These are phyloP conservation scores for Candida maesae DNA, from an alignment of 805 yeast species.

Conservation along the genomic window DNA sequence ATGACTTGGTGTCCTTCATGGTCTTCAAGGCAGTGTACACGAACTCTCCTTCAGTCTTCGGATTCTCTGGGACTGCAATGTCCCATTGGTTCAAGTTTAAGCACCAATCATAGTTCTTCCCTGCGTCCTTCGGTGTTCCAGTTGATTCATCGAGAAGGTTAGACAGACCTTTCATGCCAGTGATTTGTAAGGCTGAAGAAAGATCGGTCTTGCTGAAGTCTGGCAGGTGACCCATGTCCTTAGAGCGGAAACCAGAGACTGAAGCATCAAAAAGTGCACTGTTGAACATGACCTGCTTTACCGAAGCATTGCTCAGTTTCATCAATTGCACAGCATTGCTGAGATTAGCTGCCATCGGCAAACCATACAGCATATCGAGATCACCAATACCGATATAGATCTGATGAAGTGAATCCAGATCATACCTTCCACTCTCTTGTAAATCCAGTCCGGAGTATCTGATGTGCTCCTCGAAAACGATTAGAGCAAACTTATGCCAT, in stretches of 20 bases:
- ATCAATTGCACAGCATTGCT: conserved; percentile 45
- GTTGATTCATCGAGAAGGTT: conserved; percentile 35
- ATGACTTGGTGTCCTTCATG: conserved; percentile 34
- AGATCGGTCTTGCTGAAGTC: conserved; percentile 5
- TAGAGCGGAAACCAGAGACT: conserved; percentile 8
- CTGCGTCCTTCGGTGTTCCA: conserved; percentile 11
- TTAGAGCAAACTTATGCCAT: conserved; percentile 29
- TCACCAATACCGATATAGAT: conserved; percentile 45
- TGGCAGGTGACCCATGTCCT: too few relatives aligned
- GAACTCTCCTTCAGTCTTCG: conserved; percentile 39
- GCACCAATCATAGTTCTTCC: conserved; percentile 51
- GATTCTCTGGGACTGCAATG: conserved; percentile 43
- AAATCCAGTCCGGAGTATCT: conserved; percentile 2
- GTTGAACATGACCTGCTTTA: conserved; percentile 47
- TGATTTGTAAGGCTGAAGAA: conserved; percentile 39
- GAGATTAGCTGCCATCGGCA: conserved; percentile 56
- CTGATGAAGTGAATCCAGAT: too few relatives aligned
- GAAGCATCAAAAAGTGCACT: conserved; percentile 55
- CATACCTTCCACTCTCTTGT: too few relatives aligned
- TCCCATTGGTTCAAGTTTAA: conserved; percentile 84
- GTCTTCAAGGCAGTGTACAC: conserved; percentile 51
- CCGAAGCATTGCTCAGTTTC: conserved; percentile 28
- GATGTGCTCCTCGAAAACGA: conserved; percentile 33
- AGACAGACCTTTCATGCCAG: conserved; percentile 60
- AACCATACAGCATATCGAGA: conserved; percentile 59